phyloP scores from a whole-genome alignment of 106 monocot species.

The Iris macrosiphon region DNA sequence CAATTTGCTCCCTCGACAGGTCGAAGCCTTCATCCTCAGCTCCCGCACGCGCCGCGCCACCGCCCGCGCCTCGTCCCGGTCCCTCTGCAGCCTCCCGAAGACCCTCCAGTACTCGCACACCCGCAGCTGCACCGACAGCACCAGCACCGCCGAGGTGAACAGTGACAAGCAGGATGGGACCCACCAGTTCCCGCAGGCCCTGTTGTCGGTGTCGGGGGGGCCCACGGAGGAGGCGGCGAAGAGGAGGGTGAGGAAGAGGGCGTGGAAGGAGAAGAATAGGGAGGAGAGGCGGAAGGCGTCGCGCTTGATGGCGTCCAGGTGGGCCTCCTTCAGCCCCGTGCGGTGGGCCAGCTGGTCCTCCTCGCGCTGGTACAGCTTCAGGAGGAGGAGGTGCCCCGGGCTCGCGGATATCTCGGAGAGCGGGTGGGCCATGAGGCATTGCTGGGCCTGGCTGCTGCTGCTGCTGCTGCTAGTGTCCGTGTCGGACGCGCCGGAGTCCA shows the following conservation, averaged over 20 bases:
- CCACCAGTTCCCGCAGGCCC: slow-evolving; percentile 49
- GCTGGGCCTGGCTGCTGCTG: not conserved
- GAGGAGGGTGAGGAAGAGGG: slow-evolving; percentile 57
- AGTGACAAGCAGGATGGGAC: slow-evolving; percentile 53
- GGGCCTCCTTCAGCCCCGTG: slow-evolving; percentile 35
- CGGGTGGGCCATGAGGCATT: slow-evolving; percentile 31
- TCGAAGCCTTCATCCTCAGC: slow-evolving; percentile 86
- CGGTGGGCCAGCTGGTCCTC: slow-evolving; percentile 44
- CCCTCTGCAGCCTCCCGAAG: slow-evolving; percentile 32
- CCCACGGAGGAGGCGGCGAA: slow-evolving; percentile 38
- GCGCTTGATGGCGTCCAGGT: slow-evolving; percentile 39
- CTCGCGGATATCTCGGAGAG: slow-evolving; percentile 69
- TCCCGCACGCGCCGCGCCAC: slow-evolving; percentile 61
- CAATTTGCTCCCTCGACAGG: slow-evolving; percentile 52
- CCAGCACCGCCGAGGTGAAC: slow-evolving; percentile 45
- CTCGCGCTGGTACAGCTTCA: slow-evolving; percentile 82
- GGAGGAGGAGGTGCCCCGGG: slow-evolving; percentile 85
- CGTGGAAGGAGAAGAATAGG: slow-evolving; percentile 87
- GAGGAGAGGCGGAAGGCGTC: slow-evolving; percentile 71
- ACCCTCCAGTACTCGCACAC: slow-evolving; percentile 46
- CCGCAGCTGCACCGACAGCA: slow-evolving; percentile 36
- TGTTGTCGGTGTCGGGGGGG: not conserved
- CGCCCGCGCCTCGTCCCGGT: slow-evolving; percentile 52
- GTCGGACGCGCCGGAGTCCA: too few species aligned
- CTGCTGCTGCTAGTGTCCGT: not conserved